Evolutionary conservation across 169 alveolate species (phyloP).

Genomic region (Eimeria necatrix): DNA sequence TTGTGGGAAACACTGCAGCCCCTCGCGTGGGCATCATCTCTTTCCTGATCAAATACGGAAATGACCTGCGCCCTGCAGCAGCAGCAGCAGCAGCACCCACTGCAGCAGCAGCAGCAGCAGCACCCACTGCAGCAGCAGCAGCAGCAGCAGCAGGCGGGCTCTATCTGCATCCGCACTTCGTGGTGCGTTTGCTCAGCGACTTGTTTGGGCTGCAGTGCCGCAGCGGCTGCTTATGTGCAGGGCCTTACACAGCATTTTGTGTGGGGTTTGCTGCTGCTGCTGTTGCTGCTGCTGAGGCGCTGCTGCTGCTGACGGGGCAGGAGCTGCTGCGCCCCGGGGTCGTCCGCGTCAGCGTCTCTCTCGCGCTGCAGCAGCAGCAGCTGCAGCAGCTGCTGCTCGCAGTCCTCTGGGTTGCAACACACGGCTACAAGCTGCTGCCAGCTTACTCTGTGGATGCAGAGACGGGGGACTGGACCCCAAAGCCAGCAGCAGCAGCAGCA

Average conservation of each 20-base stretch:
- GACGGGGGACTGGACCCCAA: neutral
- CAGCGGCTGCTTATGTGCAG: conserved; percentile 98
- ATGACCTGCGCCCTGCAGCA: neutral
- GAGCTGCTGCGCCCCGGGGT: conserved; percentile 96
- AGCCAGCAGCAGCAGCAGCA: neutral
- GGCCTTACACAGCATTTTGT: conserved; percentile 91
- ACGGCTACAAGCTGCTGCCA: conserved; percentile 94
- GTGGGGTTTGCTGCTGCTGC: conserved; percentile 7
- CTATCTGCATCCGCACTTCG: conserved; percentile 94
- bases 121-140: no score
- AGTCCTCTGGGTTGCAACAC: conserved; percentile 90
- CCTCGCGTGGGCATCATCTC: conserved; percentile 74
- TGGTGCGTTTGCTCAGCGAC: conserved; percentile 94
- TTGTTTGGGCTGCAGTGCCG: conserved; percentile 96
- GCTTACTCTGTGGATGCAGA: conserved; percentile 81
- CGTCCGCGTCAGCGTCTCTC: conserved; percentile 93
- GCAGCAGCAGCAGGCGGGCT: no score
- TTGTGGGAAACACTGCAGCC: neutral
- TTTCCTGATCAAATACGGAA: conserved; percentile 44
- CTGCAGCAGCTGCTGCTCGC: conserved; percentile 88
- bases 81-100: no score
- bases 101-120: no score
- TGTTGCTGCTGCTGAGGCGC: neutral
- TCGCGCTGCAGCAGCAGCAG: conserved; percentile 87
- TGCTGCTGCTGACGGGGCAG: conserved; percentile 89